phyloP scores from a whole-genome alignment of 345 rosid species.

The Abelmoschus esculentus region DNA sequence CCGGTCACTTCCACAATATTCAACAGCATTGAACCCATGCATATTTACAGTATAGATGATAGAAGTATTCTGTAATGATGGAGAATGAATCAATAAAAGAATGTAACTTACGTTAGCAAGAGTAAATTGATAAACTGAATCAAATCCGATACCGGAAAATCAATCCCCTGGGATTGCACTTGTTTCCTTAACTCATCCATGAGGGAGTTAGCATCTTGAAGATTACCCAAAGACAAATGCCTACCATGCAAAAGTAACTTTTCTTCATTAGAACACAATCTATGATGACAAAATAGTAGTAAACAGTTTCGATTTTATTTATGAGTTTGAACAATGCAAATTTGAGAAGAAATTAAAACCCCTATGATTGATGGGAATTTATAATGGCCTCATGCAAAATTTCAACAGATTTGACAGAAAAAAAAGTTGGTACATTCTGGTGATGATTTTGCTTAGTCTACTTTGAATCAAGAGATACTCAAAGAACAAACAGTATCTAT shows the following conservation, averaged over 20 bases:
- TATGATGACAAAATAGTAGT: background rate
- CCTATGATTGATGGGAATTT: background rate
- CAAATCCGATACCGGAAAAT: background rate
- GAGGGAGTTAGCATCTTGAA: constrained; percentile 70
- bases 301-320: background rate
- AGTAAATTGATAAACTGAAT: constrained; percentile 7
- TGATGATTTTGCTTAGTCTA: too few relatives aligned
- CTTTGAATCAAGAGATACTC: too few relatives aligned
- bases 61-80: background rate
- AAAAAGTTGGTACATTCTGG: background rate
- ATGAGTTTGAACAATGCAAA: background rate
- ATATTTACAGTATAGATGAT: background rate
- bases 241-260: constrained; percentile 28
- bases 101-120: constrained; percentile 33
- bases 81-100: background rate
- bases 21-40: background rate
- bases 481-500: background rate
- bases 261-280: constrained; percentile 2
- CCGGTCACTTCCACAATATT: background rate
- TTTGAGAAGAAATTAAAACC: background rate
- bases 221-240: constrained; percentile 77
- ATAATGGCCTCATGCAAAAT: background rate
- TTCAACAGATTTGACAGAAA: background rate
- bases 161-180: background rate
- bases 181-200: constrained; percentile 74